Evolutionary conservation across 1,139 yeast genomes (phyloP).

Genomic region (Taphrina flavorubra): DNA sequence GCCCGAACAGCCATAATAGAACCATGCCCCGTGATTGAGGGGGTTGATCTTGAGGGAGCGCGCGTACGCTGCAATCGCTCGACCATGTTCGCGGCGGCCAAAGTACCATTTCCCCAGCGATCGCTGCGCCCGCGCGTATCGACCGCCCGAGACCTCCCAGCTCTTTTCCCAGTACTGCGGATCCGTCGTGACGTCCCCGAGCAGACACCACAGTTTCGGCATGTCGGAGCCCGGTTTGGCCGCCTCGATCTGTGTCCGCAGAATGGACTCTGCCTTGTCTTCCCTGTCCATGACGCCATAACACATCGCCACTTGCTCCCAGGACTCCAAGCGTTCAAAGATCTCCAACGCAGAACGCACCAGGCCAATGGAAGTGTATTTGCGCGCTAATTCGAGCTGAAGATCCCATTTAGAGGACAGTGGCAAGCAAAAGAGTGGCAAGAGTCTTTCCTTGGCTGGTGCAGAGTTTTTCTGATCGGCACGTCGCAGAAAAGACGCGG

Average conservation of each 20-base stretch:
- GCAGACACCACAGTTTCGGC: slow-evolving; percentile 80
- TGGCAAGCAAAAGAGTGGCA: slow-evolving; percentile 75
- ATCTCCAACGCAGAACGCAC: slow-evolving; percentile 87
- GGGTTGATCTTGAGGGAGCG: slow-evolving; percentile 79
- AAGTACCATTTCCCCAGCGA: slow-evolving; percentile 77
- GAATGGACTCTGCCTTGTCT: slow-evolving; percentile 65
- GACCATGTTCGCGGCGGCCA: slow-evolving; percentile 59
- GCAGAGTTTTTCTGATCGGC: slow-evolving; percentile 47
- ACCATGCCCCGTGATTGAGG: slow-evolving; percentile 84
- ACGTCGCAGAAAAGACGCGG: slow-evolving; percentile 32
- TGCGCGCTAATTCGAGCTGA: slow-evolving; percentile 83
- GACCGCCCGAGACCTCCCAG: slow-evolving; percentile 72
- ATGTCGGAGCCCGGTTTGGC: slow-evolving; percentile 59
- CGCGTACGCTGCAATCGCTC: slow-evolving; percentile 70
- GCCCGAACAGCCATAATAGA: slow-evolving; percentile 88
- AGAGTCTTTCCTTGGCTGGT: slow-evolving; percentile 60
- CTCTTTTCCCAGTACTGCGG: slow-evolving; percentile 81
- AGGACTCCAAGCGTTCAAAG: slow-evolving; percentile 76
- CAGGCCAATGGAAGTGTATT: slow-evolving; percentile 84
- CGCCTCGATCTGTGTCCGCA: slow-evolving; percentile 60
- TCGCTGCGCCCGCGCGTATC: slow-evolving; percentile 82
- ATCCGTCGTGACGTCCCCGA: slow-evolving; percentile 84
- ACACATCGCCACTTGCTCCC: slow-evolving; percentile 87
- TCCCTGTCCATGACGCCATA: slow-evolving; percentile 85
- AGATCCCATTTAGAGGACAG: slow-evolving; percentile 84